phyloP scores from a whole-genome alignment of 768 basidiomycete species.

The Auriscalpium vulgare region DNA sequence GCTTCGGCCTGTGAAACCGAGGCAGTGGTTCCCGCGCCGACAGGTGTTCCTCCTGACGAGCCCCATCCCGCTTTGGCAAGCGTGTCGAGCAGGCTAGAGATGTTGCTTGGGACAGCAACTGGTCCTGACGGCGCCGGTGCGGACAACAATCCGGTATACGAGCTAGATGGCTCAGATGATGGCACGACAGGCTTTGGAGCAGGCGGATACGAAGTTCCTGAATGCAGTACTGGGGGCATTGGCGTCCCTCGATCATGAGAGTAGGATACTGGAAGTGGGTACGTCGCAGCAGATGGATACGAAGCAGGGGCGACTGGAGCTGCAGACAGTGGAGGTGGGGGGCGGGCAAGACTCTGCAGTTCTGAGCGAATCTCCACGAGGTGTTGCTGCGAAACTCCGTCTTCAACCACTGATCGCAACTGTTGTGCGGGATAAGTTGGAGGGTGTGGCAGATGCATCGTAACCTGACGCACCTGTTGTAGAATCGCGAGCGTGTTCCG shows the following conservation, averaged over 20 bases:
- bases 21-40: conserved; percentile 37
- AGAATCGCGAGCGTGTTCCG: conserved; percentile 72
- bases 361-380: conserved; percentile 68
- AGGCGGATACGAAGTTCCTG: conserved; percentile 9
- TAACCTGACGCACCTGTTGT: conserved; percentile 54
- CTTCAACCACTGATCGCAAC: conserved; percentile 68
- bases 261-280: conserved; percentile 12
- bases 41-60: conserved; percentile 43
- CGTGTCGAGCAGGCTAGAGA: conserved; percentile 54
- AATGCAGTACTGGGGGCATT: not conserved
- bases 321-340: conserved; percentile 6
- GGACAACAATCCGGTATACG: not conserved
- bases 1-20: conserved; percentile 24
- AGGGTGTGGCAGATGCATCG: conserved; percentile 1
- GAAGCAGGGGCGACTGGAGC: conserved; percentile 9
- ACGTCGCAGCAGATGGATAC: conserved; percentile 5
- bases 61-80: conserved; percentile 78
- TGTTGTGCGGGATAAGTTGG: conserved; percentile 21
- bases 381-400: conserved; percentile 74
- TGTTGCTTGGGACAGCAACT: conserved; percentile 21
- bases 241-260: not conserved
- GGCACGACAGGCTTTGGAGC: not conserved
- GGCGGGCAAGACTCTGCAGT: conserved; percentile 53
- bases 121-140: not conserved
- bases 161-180: not conserved